Base-by-base conservation (phyloP, 2,329 filamentous ascomycete species). In the Rugonectria rugulosa region DNA sequence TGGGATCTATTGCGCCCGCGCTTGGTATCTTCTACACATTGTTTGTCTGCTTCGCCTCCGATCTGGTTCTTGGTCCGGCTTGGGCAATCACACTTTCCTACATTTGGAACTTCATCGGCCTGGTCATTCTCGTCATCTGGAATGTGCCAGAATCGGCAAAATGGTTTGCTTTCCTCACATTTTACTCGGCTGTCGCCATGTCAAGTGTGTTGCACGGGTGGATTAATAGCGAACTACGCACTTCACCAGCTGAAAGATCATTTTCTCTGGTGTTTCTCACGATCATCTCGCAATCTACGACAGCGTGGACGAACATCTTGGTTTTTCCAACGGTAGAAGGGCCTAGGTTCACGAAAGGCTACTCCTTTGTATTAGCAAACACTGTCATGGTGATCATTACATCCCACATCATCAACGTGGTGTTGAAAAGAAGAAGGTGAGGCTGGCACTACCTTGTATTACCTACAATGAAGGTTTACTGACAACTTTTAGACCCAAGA, bases 21-120 rank as follows among this genome's bases (percentile, higher is more conserved):
- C 63, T 87, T 1, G 84, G 83, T 0, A 86, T 86, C 3, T 79
- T 85, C 48, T 86, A 83, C 60, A 80, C 77, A 0, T 69, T 86
- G 0, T 74, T 81, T 32, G 74, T 83, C 20, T 82, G 79, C 65
- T 86, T 87, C 59, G 72, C 76, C 0, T 82, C 82, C 0, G 84
- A 84, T 65, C 72, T 85, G 1, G 62, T 82, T 2, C 68, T 81
- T 4, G 82, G 81, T 0, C 81, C 78, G 0, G 78, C 79, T 0
- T 83, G 81, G 73, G 84, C 80, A 1, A 86, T 87, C 34, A 83
- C 82, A 1, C 61, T 81, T 1, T 71, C 82, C 0, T 75, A 79
- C 41, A 54, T 64, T 0, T 81, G 79, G 77, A 85, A 86, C 58
- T 75, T 79, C 23, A 75, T 80, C 21, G 82, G 81, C 1, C 66